Evolutionary conservation across 371 early-diverging fungal genomes (phyloP).

Genomic region (Smittium culicis): DNA sequence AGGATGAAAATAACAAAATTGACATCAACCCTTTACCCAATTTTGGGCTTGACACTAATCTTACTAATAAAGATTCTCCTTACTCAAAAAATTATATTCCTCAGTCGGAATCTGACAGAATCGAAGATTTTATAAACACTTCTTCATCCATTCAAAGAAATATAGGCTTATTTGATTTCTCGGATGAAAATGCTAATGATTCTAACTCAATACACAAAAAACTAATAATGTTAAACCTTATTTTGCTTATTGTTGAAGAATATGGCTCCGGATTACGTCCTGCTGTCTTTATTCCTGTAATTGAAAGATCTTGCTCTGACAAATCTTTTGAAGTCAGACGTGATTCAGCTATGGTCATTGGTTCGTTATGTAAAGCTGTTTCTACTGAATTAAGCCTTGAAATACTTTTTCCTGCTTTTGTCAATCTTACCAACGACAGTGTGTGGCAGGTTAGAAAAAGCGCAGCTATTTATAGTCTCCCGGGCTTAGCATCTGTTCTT

Average conservation of each 20-base stretch:
- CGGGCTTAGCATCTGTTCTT: slow-evolving; percentile 28
- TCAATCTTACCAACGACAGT: slow-evolving; percentile 19
- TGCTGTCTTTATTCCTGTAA: slow-evolving; percentile 32
- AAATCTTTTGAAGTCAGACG: slow-evolving; percentile 30
- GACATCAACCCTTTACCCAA: too few species aligned
- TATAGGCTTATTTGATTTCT: too few species aligned
- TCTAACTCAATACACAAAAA: slow-evolving; percentile 23
- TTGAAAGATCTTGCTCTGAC: slow-evolving; percentile 25
- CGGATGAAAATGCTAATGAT: slow-evolving; percentile 25
- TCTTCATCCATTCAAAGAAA: too few species aligned
- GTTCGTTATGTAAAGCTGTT: slow-evolving; percentile 27
- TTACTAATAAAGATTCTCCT: too few species aligned
- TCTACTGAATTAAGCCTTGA: slow-evolving; percentile 27
- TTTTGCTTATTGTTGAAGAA: slow-evolving; percentile 24
- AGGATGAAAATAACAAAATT: too few species aligned
- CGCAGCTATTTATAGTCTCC: slow-evolving; percentile 28
- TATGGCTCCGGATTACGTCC: slow-evolving; percentile 27
- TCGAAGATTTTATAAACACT: too few species aligned
- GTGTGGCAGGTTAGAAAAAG: slow-evolving; percentile 32
- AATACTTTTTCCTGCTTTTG: slow-evolving; percentile 26
- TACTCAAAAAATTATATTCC: too few species aligned
- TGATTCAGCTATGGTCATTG: slow-evolving; percentile 28
- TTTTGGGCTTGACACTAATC: too few species aligned
- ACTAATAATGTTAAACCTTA: slow-evolving; percentile 28
- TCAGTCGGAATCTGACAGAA: too few species aligned